Percentiles rank a stretch among this genome's conserved stretches.
Evolutionary conservation across 768 basidiomycete genomes (phyloP).

Genomic region (Nidularia pulvinata): DNA sequence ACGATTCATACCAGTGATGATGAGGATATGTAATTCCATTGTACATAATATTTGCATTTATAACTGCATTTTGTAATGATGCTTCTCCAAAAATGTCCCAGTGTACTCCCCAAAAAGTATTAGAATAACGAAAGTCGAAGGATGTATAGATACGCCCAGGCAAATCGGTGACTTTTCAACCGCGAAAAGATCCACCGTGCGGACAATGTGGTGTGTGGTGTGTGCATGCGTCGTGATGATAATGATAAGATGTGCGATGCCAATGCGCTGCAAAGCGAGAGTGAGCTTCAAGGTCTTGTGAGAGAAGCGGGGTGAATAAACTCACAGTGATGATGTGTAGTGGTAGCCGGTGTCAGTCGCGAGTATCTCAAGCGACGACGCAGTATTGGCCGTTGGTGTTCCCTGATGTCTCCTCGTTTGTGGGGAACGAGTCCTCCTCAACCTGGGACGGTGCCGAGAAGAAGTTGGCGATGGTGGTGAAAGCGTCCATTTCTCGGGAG

Average conservation of each 20-base stretch:
- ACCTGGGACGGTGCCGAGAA: slow-evolving; percentile 10
- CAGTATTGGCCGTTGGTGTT: slow-evolving; percentile 13
- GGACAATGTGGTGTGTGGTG: not conserved
- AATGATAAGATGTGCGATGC: not conserved
- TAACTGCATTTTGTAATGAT: too few relatives aligned
- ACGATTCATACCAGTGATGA: too few relatives aligned
- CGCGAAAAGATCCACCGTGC: not conserved
- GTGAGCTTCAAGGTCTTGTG: not conserved
- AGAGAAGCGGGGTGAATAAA: not conserved
- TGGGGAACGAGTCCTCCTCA: slow-evolving; percentile 12
- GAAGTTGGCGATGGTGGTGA: slow-evolving; percentile 17
- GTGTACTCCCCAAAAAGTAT: not conserved
- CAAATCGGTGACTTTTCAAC: not conserved
- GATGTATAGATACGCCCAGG: not conserved
- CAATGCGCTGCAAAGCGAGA: not conserved
- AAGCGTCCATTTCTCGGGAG: slow-evolving; percentile 17
- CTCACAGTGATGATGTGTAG: not conserved
- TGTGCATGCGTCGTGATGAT: not conserved
- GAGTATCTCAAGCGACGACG: slow-evolving; percentile 17
- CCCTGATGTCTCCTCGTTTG: slow-evolving; percentile 11
- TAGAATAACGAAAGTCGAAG: not conserved
- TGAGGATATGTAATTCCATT: too few relatives aligned
- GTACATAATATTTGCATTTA: too few relatives aligned
- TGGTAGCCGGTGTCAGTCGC: not conserved
- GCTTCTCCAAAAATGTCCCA: too few relatives aligned